Base-by-base conservation (phyloP, 1,139 yeast genomes). In the Saccharomyces hybrid region DNA sequence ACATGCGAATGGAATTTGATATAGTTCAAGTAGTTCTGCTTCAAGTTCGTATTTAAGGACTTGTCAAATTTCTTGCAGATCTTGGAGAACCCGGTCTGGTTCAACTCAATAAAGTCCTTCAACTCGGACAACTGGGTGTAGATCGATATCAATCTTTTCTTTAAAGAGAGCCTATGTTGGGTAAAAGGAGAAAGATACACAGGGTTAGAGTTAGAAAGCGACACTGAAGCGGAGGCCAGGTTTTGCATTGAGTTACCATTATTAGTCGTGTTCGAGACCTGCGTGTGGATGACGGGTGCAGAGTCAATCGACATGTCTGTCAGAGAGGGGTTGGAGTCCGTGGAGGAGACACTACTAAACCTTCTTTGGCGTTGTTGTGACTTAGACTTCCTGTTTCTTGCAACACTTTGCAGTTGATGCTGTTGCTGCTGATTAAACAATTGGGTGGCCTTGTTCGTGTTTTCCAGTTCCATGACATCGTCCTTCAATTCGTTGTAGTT, bases 11-110 rank as follows among this genome's bases (percentile, higher is more conserved):
- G 65, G 11, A 63, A 55, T 62, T 72, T 66, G 65, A 82, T 59
- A 50, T 71, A 65, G 31, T 72, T 67, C 59, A 81, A 69, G 61
- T 82, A 84, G 38, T 75, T 77, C 25, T 73, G 71, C 63, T 83
- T 83, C 55, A 88, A 73, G 42, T 79, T 70, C 49, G 87, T 81
- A 58, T 80, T 79, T 63, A 90, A 75, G 20, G 88, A 84, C 68
- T 91, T 91, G 71, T 91, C 97, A 69, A 88, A 91, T 73, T 91
- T 91, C 69, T 91, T 91, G 62, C 90, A 77, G 51, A 90, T 91
- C 71, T 91, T 91, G 49, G 87, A 80, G 72, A 91, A 88, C 5
- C 97, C 98, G 34, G 95, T 88, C 61, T 79, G 79, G 75, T 91
- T 91, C 62, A 91, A 76, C 65, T 89, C 96, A 53, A 87, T 77